Evolutionary conservation across 1,139 yeast species (phyloP).

Genomic region (Yamadazyma triangularis): DNA sequence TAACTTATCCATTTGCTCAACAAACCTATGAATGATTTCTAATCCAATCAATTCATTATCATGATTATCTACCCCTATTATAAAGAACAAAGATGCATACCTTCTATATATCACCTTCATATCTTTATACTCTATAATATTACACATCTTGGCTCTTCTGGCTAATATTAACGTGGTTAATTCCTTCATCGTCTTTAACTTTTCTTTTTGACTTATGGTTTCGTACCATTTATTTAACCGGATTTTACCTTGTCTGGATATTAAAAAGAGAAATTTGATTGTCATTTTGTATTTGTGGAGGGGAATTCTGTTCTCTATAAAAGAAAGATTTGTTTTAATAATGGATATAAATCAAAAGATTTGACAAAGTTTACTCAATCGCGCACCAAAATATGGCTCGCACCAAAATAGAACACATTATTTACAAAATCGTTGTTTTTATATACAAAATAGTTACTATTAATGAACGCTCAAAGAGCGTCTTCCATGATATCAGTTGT

Average conservation of each 20-base stretch:
- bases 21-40: conserved; percentile 88
- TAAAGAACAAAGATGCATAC: conserved; percentile 87
- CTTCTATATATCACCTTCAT: conserved; percentile 85
- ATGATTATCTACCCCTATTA: conserved; percentile 77
- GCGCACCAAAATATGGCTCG: not conserved
- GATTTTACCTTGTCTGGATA: conserved; percentile 94
- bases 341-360: no score
- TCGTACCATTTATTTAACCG: conserved; percentile 92
- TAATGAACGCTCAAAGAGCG: conserved; percentile 10
- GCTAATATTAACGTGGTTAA: conserved; percentile 80
- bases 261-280: conserved; percentile 72
- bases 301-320: no score
- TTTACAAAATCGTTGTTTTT: no score
- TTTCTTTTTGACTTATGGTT: conserved; percentile 76
- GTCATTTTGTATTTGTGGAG: no score
- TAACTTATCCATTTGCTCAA: conserved; percentile 93
- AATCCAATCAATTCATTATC: conserved; percentile 86
- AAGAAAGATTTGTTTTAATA: no score
- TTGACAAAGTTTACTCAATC: no score
- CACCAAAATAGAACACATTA: no score
- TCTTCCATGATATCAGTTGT: conserved; percentile 21
- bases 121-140: conserved; percentile 86
- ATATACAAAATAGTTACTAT: no score
- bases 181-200: conserved; percentile 77
- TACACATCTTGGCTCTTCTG: conserved; percentile 93